Base-by-base conservation (phyloP, 176 grass and related monocot genomes). In the Luzula sylvatica region DNA sequence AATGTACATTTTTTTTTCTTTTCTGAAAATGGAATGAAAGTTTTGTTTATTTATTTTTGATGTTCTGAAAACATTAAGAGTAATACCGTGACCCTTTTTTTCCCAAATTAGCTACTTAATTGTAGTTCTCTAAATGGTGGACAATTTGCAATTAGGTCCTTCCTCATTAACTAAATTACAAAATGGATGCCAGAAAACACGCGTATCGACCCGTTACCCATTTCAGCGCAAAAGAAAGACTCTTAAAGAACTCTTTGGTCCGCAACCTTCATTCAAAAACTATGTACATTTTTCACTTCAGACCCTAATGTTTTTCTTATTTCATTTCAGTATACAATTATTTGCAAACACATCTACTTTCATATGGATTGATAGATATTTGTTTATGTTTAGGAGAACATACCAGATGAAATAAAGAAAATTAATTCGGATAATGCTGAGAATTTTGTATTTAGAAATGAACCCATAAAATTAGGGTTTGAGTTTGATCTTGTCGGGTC, bases 221-320 rank as follows among this genome's bases (percentile, higher is more conserved):
- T 86, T 82, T 78, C 66, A 77, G 26, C 61, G 65, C 44, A 52
- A 76, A 76, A 89, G 72, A 42, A 80, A 77, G 50, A 82, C 55
- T 38, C 78, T 66, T 35, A 79, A 81, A 55, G 84, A 89, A 48
- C 86, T 82, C 46, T 89, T 86, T 50, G 74, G 92, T 35, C 38
- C 68, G 13, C 59, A 70, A 24, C 83, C 77, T 49, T 51, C 22
- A 61, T 61, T 73, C 26, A 53, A 65, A 69, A 28, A 47, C 67
- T 69, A 55, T 83, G 84, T 96, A 86, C 8, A 46, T 11, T 64
- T 62, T 58, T 64, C 15, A 18, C 20, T 28, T 64, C 46, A 15
- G 28, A 11, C 11, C 23, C 24, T 47, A 11, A 49, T 27, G 16
- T 64, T 44, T 11, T 47, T 46, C 3, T 29, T 44, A 35, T 35